Evolutionary conservation across 2,329 filamentous ascomycete species (phyloP).

Genomic region (Fusarium subglutinans): DNA sequence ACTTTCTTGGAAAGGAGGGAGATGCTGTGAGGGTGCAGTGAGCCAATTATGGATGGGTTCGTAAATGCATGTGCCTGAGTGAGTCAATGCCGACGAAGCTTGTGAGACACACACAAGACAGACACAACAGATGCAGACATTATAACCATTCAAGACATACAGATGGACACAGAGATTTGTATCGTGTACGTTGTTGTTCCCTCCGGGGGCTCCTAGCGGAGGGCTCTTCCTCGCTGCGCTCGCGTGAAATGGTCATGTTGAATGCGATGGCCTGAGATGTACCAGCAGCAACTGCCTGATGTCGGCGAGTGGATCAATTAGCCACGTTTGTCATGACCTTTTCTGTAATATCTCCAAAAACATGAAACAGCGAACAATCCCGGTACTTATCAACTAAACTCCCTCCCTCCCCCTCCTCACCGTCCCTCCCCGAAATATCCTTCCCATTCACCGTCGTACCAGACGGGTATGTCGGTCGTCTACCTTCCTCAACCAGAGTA

Average conservation of each 20-base stretch:
- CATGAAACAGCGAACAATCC: slow-evolving; percentile 73
- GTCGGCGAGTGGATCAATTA: background rate
- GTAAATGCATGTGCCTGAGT: background rate
- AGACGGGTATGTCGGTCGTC: slow-evolving; percentile 71
- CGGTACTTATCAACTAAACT: slow-evolving; percentile 76
- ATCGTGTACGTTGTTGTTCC: background rate
- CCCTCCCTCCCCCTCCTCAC: slow-evolving; percentile 48
- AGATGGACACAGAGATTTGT: background rate
- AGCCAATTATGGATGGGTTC: background rate
- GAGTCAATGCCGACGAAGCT: background rate
- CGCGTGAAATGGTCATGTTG: background rate
- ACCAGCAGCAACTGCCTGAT: background rate
- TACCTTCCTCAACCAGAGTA: slow-evolving; percentile 80
- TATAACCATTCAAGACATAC: background rate
- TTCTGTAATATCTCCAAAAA: slow-evolving; percentile 73
- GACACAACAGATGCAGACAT: background rate
- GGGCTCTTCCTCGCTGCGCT: background rate
- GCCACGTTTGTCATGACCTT: slow-evolving; percentile 46
- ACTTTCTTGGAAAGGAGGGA: background rate
- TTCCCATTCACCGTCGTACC: slow-evolving; percentile 71
- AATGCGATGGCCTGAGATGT: background rate
- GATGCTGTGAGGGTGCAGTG: background rate
- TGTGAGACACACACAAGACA: background rate
- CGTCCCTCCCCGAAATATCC: slow-evolving; percentile 54
- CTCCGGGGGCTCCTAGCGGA: background rate